These are phyloP conservation scores for Pugionium cornutum DNA, from an alignment of 345 rosid species.

Conservation along the genomic window DNA sequence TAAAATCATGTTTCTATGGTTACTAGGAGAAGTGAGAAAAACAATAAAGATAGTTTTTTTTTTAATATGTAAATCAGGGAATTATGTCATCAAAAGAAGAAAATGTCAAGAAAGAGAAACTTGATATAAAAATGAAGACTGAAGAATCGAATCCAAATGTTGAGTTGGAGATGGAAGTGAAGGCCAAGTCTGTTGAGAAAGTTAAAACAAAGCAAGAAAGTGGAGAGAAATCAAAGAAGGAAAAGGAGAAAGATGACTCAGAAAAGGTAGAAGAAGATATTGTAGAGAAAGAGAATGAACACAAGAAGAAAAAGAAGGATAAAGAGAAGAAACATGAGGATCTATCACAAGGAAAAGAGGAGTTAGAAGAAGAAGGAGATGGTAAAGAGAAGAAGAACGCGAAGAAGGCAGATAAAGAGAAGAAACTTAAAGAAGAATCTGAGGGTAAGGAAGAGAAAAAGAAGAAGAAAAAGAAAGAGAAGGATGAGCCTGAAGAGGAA, in stretches of 20 bases:
- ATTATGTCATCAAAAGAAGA: conserved; percentile 38
- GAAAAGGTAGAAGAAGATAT: neutral
- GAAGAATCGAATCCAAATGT: conserved; percentile 44
- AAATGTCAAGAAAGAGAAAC: conserved; percentile 54
- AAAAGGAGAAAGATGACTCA: conserved; percentile 7
- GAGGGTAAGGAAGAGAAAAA: too few relatives aligned
- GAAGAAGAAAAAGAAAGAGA: conserved; percentile 3
- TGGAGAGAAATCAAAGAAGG: conserved; percentile 39
- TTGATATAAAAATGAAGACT: conserved; percentile 55
- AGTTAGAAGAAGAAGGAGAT: too few relatives aligned
- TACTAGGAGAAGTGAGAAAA: neutral
- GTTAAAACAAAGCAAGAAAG: conserved; percentile 43
- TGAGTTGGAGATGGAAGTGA: conserved; percentile 56
- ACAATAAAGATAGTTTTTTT: neutral
- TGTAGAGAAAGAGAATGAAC: conserved; percentile 12
- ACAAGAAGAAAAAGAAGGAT: conserved; percentile 5
- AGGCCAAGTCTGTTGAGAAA: conserved; percentile 61
- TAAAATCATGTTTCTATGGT: too few relatives aligned
- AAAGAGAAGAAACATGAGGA: conserved; percentile 18
- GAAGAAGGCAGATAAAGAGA: conserved; percentile 1
- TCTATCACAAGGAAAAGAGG: too few relatives aligned
- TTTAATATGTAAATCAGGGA: conserved; percentile 10
- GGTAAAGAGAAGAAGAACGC: neutral
- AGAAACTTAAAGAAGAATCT: too few relatives aligned
- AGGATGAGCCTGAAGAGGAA: conserved; percentile 1